These are phyloP conservation scores for Solanum sparsipilum DNA, from an alignment of 257 asterid genomes.

Conservation along the genomic window DNA sequence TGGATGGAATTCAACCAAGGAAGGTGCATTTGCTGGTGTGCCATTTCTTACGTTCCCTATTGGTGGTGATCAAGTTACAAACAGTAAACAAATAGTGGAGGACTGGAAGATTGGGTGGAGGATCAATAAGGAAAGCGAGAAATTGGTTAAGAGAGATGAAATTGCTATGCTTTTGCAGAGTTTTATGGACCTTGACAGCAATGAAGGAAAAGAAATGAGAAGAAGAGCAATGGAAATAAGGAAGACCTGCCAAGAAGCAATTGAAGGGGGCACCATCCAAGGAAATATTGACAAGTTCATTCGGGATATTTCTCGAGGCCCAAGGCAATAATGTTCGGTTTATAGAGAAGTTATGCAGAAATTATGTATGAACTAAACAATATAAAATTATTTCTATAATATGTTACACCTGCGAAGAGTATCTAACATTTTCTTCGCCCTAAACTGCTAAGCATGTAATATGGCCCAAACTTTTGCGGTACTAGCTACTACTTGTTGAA, in stretches of 20 bases:
- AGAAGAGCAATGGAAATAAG: not conserved
- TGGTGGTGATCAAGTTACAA: conserved; percentile 35
- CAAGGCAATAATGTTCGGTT: not conserved
- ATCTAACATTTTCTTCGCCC: too few relatives aligned
- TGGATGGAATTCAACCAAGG: conserved; percentile 67
- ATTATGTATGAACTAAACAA: not conserved
- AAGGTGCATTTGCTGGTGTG: conserved; percentile 39
- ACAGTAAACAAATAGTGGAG: conserved; percentile 43
- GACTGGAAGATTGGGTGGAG: conserved; percentile 62
- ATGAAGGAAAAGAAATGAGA: not conserved
- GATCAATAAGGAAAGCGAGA: conserved; percentile 19
- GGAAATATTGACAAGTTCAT: conserved; percentile 19
- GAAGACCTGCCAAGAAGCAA: not conserved
- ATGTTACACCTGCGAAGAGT: not conserved
- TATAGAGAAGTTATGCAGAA: not conserved
- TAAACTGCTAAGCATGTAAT: not conserved
- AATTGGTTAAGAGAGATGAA: conserved; percentile 16
- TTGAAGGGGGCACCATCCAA: not conserved
- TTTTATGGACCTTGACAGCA: conserved; percentile 39
- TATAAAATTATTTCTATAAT: not conserved
- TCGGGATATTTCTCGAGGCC: not conserved
- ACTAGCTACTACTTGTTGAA: not conserved
- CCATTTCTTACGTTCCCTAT: conserved; percentile 55
- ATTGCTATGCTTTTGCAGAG: conserved; percentile 22
- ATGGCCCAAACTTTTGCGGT: not conserved